Conservation (phyloP, 768 basidiomycete genomes). For the Auricularia sp. region DNA sequence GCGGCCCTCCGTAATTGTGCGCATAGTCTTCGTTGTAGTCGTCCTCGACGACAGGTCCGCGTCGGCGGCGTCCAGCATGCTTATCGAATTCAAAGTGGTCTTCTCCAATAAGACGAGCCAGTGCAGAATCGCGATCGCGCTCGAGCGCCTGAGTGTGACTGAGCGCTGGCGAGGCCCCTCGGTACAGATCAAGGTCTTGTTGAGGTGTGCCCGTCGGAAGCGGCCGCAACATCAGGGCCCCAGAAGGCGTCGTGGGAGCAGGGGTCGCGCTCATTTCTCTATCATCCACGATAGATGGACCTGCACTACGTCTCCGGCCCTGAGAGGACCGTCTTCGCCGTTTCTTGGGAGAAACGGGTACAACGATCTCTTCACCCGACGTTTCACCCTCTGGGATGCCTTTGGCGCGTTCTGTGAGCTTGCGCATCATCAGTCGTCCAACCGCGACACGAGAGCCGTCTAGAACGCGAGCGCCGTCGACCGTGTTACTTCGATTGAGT, state of each 20-base stretch:
- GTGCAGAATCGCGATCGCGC: not conserved
- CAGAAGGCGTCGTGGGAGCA: not conserved
- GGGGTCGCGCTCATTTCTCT: not conserved
- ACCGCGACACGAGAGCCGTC: constrained; percentile 72
- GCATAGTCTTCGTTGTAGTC: not conserved
- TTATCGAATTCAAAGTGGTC: constrained; percentile 1
- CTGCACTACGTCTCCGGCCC: not conserved
- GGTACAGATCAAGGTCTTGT: not conserved
- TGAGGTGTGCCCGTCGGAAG: not conserved
- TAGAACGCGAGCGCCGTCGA: constrained; percentile 67
- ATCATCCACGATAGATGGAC: not conserved
- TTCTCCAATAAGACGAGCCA: not conserved
- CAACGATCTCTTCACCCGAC: constrained; percentile 36
- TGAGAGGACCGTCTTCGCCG: not conserved
- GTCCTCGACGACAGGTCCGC: not conserved
- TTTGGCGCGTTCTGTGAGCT: constrained; percentile 34
- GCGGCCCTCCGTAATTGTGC: not conserved
- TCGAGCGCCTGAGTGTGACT: not conserved
- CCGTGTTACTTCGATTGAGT: constrained; percentile 65
- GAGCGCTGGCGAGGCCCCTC: not conserved
- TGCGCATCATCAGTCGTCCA: constrained; percentile 49
- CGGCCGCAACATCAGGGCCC: not conserved
- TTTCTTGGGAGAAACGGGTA: not conserved
- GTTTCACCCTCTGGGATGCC: constrained; percentile 47
- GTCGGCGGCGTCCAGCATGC: not conserved